Percentiles rank a stretch among this genome's conserved stretches.
Evolutionary conservation across 345 rosid genomes (phyloP).

Genomic region (Turnera subulata): DNA sequence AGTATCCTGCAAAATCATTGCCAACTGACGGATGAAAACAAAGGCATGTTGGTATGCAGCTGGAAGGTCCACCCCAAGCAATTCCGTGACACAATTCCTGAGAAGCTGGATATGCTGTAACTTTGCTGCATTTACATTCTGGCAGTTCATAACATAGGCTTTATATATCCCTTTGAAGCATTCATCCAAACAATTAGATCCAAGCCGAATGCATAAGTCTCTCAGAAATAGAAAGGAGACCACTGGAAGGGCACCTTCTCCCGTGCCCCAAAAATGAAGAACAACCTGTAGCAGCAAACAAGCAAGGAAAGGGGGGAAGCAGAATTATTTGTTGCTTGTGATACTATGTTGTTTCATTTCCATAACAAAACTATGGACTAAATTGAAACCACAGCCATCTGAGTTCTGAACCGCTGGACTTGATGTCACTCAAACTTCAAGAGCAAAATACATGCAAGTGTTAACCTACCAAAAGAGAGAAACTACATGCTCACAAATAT

Average conservation of each 20-base stretch:
- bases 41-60: constrained; percentile 95
- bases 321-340: neutral
- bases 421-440: too few relatives aligned
- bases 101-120: constrained; percentile 82
- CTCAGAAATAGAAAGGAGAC: constrained; percentile 80
- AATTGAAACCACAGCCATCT: neutral
- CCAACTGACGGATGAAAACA: constrained; percentile 81
- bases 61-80: constrained; percentile 77
- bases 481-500: too few relatives aligned
- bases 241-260: constrained; percentile 76
- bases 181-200: constrained; percentile 78
- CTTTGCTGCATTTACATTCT: constrained; percentile 71
- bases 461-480: too few relatives aligned
- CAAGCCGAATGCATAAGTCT: constrained; percentile 75
- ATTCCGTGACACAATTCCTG: constrained; percentile 75
- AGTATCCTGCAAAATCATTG: constrained; percentile 78
- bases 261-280: constrained; percentile 98
- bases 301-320: constrained; percentile 1
- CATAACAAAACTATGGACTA: neutral
- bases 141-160: constrained; percentile 86
- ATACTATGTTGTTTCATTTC: neutral
- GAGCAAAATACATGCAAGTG: neutral
- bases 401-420: neutral
- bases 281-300: constrained; percentile 45
- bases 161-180: constrained; percentile 89